Percentiles rank a stretch among this genome's conserved stretches.
Evolutionary conservation across 2,329 filamentous ascomycete species (phyloP).

Genomic region (Curvularia sp.): DNA sequence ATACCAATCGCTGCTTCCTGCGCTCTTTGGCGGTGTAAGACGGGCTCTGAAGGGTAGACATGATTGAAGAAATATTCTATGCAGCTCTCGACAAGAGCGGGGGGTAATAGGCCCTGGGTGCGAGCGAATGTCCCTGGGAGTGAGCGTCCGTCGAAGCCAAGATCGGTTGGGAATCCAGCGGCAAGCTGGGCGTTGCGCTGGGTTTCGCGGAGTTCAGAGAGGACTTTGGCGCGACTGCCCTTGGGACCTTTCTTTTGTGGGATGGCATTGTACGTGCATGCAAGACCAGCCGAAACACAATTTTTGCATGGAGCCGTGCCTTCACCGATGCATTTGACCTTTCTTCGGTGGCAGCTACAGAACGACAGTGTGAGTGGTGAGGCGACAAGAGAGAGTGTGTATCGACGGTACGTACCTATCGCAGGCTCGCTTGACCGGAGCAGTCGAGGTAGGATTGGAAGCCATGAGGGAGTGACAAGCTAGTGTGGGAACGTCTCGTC

Average conservation of each 20-base stretch:
- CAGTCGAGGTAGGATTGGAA: slow-evolving; percentile 43
- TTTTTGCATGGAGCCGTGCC: slow-evolving; percentile 65
- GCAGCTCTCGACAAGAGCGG: slow-evolving; percentile 61
- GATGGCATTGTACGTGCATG: slow-evolving; percentile 70
- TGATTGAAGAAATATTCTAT: slow-evolving; percentile 68
- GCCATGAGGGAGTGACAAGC: slow-evolving; percentile 35
- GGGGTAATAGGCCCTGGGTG: slow-evolving; percentile 58
- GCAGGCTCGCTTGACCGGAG: slow-evolving; percentile 53
- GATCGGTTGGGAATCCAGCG: slow-evolving; percentile 49
- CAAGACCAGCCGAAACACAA: slow-evolving; percentile 64
- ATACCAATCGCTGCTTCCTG: slow-evolving; percentile 63
- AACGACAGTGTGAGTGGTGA: slow-evolving; percentile 20
- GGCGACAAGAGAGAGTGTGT: slow-evolving; percentile 1
- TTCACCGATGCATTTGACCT: slow-evolving; percentile 61
- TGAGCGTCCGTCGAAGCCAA: slow-evolving; percentile 52
- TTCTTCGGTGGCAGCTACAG: slow-evolving; percentile 56
- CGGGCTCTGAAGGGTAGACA: slow-evolving; percentile 70
- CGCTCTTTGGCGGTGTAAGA: slow-evolving; percentile 60
- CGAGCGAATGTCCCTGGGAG: slow-evolving; percentile 55
- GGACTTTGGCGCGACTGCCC: slow-evolving; percentile 67
- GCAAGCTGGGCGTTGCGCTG: slow-evolving; percentile 56
- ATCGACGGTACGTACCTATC: slow-evolving; percentile 47
- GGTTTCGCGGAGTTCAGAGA: slow-evolving; percentile 66
- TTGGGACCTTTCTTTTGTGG: slow-evolving; percentile 71
- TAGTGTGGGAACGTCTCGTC: slow-evolving; percentile 33